These are phyloP conservation scores for Retiboletus fuscus DNA, from an alignment of 1,284 basidiomycete species.

Conservation along the genomic window DNA sequence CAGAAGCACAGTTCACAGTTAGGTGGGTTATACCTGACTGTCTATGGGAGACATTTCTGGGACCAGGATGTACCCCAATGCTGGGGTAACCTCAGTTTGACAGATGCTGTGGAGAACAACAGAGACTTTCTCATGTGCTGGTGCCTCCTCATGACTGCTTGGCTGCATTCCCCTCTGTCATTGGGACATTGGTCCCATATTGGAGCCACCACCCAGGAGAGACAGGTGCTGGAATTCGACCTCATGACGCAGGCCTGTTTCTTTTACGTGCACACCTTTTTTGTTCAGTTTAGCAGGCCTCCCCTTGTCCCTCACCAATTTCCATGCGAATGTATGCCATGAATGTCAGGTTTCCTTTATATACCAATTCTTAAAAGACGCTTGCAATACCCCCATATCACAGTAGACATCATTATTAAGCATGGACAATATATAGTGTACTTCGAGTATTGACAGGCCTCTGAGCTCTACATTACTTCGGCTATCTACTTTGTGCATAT, in stretches of 20 bases:
- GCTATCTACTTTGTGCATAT: too few relatives aligned
- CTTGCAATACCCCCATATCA: too few relatives aligned
- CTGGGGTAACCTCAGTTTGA: not conserved
- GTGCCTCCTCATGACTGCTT: not conserved
- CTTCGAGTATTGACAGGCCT: too few relatives aligned
- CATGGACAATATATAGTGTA: constrained; percentile 4
- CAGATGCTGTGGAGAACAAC: not conserved
- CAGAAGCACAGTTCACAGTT: not conserved
- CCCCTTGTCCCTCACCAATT: not conserved
- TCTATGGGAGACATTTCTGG: not conserved
- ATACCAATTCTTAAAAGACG: constrained; percentile 1
- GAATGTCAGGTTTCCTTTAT: not conserved
- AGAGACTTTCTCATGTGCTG: not conserved
- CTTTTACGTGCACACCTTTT: too few relatives aligned
- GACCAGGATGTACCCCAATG: not conserved
- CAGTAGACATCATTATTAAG: not conserved
- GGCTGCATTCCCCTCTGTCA: not conserved
- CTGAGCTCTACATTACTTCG: too few relatives aligned
- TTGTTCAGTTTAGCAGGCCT: not conserved
- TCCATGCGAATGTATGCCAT: not conserved
- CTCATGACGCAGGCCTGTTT: not conserved
- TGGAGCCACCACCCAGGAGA: not conserved
- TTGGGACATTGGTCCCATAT: not conserved
- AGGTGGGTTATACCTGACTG: not conserved
- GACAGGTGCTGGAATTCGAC: not conserved